Percentiles rank a stretch among this genome's conserved stretches.
Evolutionary conservation across 129 eudicot genomes (phyloP).

Genomic region (Gnaphalium uliginosum): DNA sequence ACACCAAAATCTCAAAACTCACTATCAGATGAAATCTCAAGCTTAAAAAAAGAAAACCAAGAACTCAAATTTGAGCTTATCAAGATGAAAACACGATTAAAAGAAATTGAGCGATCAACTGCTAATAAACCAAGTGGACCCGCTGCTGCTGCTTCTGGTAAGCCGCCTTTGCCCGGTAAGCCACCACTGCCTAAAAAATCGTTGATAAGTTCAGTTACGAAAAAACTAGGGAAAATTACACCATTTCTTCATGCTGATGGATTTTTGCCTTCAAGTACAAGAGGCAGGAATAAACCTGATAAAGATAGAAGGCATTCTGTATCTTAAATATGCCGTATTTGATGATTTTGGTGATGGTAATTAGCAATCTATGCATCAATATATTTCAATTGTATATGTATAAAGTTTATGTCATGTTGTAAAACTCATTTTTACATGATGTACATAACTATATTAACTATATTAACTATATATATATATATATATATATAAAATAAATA

Average conservation of each 20-base stretch:
- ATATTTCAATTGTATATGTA: not conserved
- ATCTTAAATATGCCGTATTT: slow-evolving; percentile 16
- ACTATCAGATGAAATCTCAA: slow-evolving; percentile 44
- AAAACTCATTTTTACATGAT: slow-evolving; percentile 26
- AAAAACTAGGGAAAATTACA: slow-evolving; percentile 63
- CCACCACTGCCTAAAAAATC: slow-evolving; percentile 77
- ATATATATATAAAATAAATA: not conserved
- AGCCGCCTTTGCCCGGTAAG: slow-evolving; percentile 26
- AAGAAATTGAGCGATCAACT: slow-evolving; percentile 51
- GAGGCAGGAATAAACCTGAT: slow-evolving; percentile 51
- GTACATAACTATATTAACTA: too few species aligned
- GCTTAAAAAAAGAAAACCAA: slow-evolving; percentile 69
- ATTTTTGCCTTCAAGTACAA: slow-evolving; percentile 44
- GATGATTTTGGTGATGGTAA: not conserved
- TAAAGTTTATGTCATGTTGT: slow-evolving; percentile 16
- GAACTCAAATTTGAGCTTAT: slow-evolving; percentile 78
- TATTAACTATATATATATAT: too few species aligned
- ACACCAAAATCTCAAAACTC: slow-evolving; percentile 31
- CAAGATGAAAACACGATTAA: slow-evolving; percentile 68
- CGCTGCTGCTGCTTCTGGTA: slow-evolving; percentile 2
- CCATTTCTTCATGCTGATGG: slow-evolving; percentile 55
- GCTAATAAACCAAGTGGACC: slow-evolving; percentile 28
- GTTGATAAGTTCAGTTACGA: slow-evolving; percentile 66
- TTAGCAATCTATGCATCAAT: not conserved
- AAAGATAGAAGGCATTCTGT: slow-evolving; percentile 81